Evolutionary conservation across 108 stramenopile species (phyloP).

Genomic region (Nannochloropsis salina): DNA sequence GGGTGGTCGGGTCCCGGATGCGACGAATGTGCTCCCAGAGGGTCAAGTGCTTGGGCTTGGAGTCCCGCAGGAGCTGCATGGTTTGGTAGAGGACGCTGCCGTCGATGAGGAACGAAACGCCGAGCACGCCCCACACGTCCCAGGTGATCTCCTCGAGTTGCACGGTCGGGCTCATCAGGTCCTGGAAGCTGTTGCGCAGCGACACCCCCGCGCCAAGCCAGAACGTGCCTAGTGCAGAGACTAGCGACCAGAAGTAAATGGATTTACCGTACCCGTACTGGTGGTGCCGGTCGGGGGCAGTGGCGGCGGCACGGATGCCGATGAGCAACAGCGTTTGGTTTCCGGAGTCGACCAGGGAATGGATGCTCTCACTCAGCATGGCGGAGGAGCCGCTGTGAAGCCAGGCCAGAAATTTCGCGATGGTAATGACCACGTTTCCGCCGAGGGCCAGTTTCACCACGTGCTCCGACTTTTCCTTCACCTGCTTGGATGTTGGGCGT

Average conservation of each 20-base stretch:
- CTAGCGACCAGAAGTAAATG: conserved; percentile 83
- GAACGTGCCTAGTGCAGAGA: conserved; percentile 86
- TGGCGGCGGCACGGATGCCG: conserved; percentile 67
- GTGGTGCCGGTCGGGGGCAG: conserved; percentile 71
- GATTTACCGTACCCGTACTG: conserved; percentile 82
- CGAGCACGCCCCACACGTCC: conserved; percentile 81
- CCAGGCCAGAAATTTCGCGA: conserved; percentile 78
- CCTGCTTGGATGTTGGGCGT: neutral
- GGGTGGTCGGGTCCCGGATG: conserved; percentile 84
- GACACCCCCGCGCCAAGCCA: conserved; percentile 87
- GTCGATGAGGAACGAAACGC: conserved; percentile 70
- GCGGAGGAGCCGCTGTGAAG: conserved; percentile 74
- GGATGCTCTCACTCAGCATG: conserved; percentile 89
- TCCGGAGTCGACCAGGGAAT: conserved; percentile 83
- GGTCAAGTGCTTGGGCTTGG: conserved; percentile 56
- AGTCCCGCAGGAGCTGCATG: conserved; percentile 56
- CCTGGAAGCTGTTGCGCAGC: conserved; percentile 57
- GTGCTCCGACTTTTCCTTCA: conserved; percentile 13
- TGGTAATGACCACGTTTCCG: conserved; percentile 81
- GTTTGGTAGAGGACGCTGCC: conserved; percentile 76
- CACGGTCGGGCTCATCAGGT: conserved; percentile 27
- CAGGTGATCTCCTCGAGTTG: conserved; percentile 46
- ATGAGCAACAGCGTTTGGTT: conserved; percentile 83
- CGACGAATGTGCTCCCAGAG: conserved; percentile 62
- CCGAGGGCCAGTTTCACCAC: conserved; percentile 60